Percentiles rank a stretch among this genome's conserved stretches.
phyloP scores from a whole-genome alignment of 2,329 filamentous ascomycete genomes.

The Daldinia eschscholtzii region DNA sequence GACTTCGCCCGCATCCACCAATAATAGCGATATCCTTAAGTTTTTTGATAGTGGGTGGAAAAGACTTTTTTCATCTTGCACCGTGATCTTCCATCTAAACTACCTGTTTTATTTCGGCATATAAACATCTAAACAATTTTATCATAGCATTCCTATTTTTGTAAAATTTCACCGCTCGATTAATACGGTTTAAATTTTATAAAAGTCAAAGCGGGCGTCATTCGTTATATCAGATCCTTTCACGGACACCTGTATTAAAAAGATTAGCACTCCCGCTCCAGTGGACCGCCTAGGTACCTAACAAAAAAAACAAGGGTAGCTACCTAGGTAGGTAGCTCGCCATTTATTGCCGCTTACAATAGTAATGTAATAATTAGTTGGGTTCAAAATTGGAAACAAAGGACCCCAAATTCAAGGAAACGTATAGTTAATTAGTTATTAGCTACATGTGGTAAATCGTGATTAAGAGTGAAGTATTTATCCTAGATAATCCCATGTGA shows the following conservation, averaged over 20 bases:
- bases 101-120: background rate
- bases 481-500: background rate
- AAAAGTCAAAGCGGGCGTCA: slow-evolving; percentile 15
- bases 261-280: slow-evolving; percentile 40
- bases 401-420: background rate
- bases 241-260: slow-evolving; percentile 2
- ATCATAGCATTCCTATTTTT: background rate
- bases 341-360: background rate
- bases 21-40: background rate
- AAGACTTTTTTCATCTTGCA: slow-evolving; percentile 1
- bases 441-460: background rate
- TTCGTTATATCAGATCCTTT: background rate
- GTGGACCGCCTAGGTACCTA: slow-evolving; percentile 24
- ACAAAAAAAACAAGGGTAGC: slow-evolving; percentile 4
- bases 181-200: background rate
- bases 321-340: background rate
- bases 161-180: background rate
- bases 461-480: background rate
- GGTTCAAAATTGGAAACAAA: slow-evolving; percentile 15
- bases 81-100: background rate
- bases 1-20: slow-evolving; percentile 11
- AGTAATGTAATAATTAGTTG: slow-evolving; percentile 13
- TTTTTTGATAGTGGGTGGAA: slow-evolving; percentile 1
- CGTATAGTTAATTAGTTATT: background rate
- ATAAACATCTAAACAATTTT: background rate